Conservation (phyloP, 495 filamentous ascomycete species). For the Aspergillus ellipticus region DNA sequence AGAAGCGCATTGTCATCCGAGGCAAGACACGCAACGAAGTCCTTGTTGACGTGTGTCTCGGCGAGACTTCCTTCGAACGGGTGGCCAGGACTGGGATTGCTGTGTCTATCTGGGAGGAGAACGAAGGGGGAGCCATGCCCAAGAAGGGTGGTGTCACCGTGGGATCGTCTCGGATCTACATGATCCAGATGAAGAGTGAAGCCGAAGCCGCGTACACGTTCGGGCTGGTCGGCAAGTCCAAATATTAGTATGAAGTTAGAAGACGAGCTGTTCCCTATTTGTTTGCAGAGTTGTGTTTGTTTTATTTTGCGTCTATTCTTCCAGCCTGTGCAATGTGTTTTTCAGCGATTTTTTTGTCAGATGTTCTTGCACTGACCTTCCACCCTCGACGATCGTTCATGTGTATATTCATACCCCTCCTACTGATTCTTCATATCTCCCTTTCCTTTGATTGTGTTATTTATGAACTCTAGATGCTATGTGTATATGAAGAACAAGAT, state of each 20-base stretch:
- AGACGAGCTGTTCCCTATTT: not conserved
- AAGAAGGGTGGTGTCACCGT: conserved; percentile 66
- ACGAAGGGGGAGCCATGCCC: conserved; percentile 63
- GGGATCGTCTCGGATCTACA: conserved; percentile 71
- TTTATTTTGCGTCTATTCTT: conserved; percentile 6
- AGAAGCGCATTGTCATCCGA: conserved; percentile 78
- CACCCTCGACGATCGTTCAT: too few species aligned
- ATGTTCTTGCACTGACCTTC: too few species aligned
- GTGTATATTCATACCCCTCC: not conserved
- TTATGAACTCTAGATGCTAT: not conserved
- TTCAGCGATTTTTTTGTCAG: too few species aligned
- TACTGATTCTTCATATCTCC: not conserved
- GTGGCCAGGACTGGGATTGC: conserved; percentile 81
- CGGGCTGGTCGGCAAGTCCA: conserved; percentile 56
- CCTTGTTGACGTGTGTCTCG: conserved; percentile 78
- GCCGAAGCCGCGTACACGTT: conserved; percentile 59
- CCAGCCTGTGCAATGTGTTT: too few species aligned
- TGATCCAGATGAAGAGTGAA: conserved; percentile 73
- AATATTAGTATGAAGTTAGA: conserved; percentile 40
- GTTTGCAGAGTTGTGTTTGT: conserved; percentile 4
- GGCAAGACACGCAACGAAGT: conserved; percentile 64
- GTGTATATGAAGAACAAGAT: not conserved
- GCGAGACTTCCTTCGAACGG: conserved; percentile 78
- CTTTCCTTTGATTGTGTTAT: not conserved
- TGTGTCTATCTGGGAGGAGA: conserved; percentile 80